Evolutionary conservation across 805 yeast genomes (phyloP).

Genomic region (Wickerhamiella hasegawae): DNA sequence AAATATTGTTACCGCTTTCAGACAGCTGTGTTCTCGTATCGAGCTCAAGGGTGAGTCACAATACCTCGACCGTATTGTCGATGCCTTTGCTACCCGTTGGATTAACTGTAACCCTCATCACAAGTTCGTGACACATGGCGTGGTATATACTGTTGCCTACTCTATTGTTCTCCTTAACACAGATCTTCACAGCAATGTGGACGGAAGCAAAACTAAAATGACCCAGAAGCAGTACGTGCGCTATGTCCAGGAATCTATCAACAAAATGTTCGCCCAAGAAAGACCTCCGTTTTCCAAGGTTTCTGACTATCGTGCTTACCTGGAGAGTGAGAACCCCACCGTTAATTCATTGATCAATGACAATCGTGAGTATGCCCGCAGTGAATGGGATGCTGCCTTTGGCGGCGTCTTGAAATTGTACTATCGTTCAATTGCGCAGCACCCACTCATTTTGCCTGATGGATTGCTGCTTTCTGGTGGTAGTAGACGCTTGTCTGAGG

Average conservation of each 20-base stretch:
- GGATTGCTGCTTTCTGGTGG: neutral
- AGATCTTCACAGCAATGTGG: constrained; percentile 46
- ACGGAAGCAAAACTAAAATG: constrained; percentile 19
- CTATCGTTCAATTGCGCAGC: constrained; percentile 5
- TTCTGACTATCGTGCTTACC: constrained; percentile 4
- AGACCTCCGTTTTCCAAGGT: constrained; percentile 5
- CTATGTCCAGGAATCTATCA: constrained; percentile 35
- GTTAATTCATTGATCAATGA: constrained; percentile 9
- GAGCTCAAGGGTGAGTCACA: constrained; percentile 73
- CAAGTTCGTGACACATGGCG: constrained; percentile 36
- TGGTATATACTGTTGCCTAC: constrained; percentile 56
- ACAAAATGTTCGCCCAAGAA: constrained; percentile 13
- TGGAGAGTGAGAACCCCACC: constrained; percentile 9
- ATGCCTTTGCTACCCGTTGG: constrained; percentile 54
- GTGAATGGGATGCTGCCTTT: constrained; percentile 5
- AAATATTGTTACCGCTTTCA: constrained; percentile 40
- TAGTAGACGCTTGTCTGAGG: neutral
- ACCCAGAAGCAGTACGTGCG: constrained; percentile 30
- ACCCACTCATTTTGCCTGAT: constrained; percentile 6
- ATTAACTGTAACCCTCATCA: constrained; percentile 29
- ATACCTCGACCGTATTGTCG: constrained; percentile 58
- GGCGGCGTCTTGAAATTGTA: constrained; percentile 4
- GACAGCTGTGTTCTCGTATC: constrained; percentile 46
- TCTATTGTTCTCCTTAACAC: constrained; percentile 61
- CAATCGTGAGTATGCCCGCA: constrained; percentile 4